Evolutionary conservation across 352 stramenopile genomes (phyloP), one percentile per base, ranked within the genome.

Genomic region (Globisporangium iwayamae): DNA sequence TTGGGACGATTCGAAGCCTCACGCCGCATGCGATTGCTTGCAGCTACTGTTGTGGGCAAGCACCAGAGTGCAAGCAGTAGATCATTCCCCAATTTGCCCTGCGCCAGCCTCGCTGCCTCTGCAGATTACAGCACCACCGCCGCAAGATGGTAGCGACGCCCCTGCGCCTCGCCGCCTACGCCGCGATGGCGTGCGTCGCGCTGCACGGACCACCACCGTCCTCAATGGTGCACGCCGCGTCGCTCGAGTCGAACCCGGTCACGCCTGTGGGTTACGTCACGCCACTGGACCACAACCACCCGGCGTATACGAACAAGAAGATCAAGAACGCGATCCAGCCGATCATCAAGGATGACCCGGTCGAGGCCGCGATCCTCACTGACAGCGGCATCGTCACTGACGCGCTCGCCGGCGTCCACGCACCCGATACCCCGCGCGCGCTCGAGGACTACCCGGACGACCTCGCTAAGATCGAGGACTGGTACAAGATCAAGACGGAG

Each of bases 161-260:
- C 32, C 39, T 48, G 25, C 46, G 48, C 25, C 48, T 64, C 20
- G 48, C 36, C 10, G 30, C 58, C 34, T 64, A 47, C 48, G 32
- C 50, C 16, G 58, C 46, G 22, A 41, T 66, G 25, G 50, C 50
- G 39, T 60, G 60, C 38, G 22, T 63, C 7, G 46, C 55, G 2
- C 43, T 63, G 32, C 53, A 63, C 36, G 36, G 36, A 41, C 11
- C 36, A 39, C 5, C 34, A 36, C 32, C 4, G 32, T 36, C 32
- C 32, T 36, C 32, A 13, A 22, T 41, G 28, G 51, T 60, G 25
- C 39, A 60, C 30, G 51, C 30, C 30, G 28, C 51, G 16, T 57
- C 51, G 30, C 53, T 78, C 14, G 65, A 78, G 51, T 69, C 50
- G 54, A 70, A 75, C 53, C 65, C 65, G 32, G 68, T 73, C 58